Evolutionary conservation across 1,284 basidiomycete species (phyloP), one percentile per base, ranked within the genome.

Genomic region (Sparassis latifolia): DNA sequence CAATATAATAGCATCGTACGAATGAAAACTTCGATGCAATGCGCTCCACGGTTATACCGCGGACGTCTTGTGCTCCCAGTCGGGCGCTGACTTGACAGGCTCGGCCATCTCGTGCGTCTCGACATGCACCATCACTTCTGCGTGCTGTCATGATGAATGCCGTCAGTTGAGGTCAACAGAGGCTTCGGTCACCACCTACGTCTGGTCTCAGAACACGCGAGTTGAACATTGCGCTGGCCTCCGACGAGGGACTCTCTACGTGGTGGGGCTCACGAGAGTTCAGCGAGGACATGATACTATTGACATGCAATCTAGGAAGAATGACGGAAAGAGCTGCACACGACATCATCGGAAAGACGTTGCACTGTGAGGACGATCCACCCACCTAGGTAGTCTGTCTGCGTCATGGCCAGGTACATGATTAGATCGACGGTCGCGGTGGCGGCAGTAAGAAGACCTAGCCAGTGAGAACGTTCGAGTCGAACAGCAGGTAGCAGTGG

Each of bases 201-300:
- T n/a, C 35, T 7, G 9, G 35, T 7, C 35, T 7, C n/a, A n/a
- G n/a, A 9, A 7, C 9, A 38, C n/a, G 7, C 9, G 35, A 9
- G 35, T 38, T 7, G 35, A 38, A 9, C 6, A 42, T 42, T 27
- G 7, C 40, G 27, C 40, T 42, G 27, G 9, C 6, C 7, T 42
- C 40, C 6, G 7, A 20, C 20, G 20, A 20, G 20, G 20, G 20
- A 20, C 20, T 20, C 20, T 20, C n/a, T 10, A 33, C n/a, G 27
- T 37, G 31, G 9, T 5, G 10, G 20, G 12, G 12, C 4, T 50
- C 40, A 28, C 49, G 49, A 12, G 44, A 42, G 39, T 50, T 50
- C 44, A 50, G 49, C 10, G 49, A 50, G 3, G 49, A 45, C 5
- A 50, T 38, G n/a, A 50, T 42, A 10, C 44, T 35, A 35, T 50